Evolutionary conservation across 768 basidiomycete species (phyloP).

Genomic region (Boletus edulis): DNA sequence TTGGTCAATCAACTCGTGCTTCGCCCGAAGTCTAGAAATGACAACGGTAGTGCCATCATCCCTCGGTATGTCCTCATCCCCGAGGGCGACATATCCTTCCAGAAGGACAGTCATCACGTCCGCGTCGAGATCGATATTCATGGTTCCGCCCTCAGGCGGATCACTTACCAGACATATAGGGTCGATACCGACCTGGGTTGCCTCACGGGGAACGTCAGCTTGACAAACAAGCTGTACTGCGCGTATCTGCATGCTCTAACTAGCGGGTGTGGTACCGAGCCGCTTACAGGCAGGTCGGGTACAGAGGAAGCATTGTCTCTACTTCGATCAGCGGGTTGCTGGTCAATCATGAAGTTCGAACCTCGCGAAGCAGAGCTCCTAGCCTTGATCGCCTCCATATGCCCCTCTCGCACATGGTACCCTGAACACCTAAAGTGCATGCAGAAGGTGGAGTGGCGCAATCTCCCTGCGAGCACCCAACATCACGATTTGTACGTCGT

Average conservation of each 20-base stretch:
- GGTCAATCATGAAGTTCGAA: slow-evolving; percentile 40
- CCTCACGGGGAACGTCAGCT: slow-evolving; percentile 25
- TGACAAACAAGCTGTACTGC: slow-evolving; percentile 33
- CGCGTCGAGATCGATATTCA: slow-evolving; percentile 11
- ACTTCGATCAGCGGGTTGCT: slow-evolving; percentile 36
- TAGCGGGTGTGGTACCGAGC: slow-evolving; percentile 38
- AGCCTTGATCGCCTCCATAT: slow-evolving; percentile 32
- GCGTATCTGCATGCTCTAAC: slow-evolving; percentile 48
- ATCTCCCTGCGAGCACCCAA: slow-evolving; percentile 27
- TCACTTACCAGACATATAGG: slow-evolving; percentile 28
- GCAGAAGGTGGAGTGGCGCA: slow-evolving; percentile 13
- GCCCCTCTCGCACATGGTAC: slow-evolving; percentile 38
- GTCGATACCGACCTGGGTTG: slow-evolving; percentile 32
- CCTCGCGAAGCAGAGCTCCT: slow-evolving; percentile 32
- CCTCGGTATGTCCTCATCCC: slow-evolving; percentile 39
- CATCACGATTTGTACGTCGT: slow-evolving; percentile 21
- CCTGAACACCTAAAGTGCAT: slow-evolving; percentile 23
- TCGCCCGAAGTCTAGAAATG: slow-evolving; percentile 18
- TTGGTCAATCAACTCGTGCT: slow-evolving; percentile 40
- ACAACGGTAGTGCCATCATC: neutral
- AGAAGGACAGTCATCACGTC: slow-evolving; percentile 14
- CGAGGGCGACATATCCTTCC: slow-evolving; percentile 29
- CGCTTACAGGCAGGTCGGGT: slow-evolving; percentile 42
- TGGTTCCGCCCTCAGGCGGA: neutral
- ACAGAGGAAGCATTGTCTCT: slow-evolving; percentile 41